Evolutionary conservation across 1,284 basidiomycete species (phyloP).

Genomic region (Cutaneotrichosporon cavernicola): DNA sequence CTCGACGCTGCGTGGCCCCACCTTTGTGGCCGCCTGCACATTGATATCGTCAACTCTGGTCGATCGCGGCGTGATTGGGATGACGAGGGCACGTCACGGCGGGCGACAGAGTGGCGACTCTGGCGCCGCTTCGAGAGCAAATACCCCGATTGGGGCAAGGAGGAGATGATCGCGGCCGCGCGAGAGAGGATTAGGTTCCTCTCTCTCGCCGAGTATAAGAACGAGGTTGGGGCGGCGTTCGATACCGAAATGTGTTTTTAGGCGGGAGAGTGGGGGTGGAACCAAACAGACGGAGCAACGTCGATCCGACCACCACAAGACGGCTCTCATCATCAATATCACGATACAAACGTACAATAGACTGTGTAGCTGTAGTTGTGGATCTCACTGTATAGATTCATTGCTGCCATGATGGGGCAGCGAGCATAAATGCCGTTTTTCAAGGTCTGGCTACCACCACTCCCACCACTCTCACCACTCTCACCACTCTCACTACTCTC

Average conservation of each 20-base stretch:
- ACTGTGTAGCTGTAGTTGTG: too few relatives aligned
- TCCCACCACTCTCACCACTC: too few relatives aligned
- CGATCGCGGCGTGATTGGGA: not conserved
- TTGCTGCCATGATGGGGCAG: too few relatives aligned
- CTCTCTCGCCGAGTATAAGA: not conserved
- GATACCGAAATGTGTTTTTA: not conserved
- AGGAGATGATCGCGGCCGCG: not conserved
- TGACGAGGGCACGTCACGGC: not conserved
- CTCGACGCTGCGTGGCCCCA: constrained; percentile 2
- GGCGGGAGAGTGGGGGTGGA: not conserved
- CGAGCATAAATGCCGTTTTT: too few relatives aligned
- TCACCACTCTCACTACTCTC: too few relatives aligned
- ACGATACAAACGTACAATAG: too few relatives aligned
- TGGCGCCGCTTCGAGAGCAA: not conserved
- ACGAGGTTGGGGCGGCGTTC: not conserved
- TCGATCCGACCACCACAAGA: too few relatives aligned
- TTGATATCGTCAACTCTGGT: not conserved
- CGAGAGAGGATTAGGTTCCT: not conserved
- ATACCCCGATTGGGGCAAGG: not conserved
- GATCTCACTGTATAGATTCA: too few relatives aligned
- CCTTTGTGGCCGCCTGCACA: not conserved
- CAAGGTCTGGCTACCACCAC: too few relatives aligned
- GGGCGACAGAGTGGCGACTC: not conserved
- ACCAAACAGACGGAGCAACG: not conserved
- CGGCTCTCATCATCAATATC: too few relatives aligned